These are phyloP conservation scores for Trichomonascaceae sp. DNA, from an alignment of 1,139 yeast genomes.

Conservation along the genomic window DNA sequence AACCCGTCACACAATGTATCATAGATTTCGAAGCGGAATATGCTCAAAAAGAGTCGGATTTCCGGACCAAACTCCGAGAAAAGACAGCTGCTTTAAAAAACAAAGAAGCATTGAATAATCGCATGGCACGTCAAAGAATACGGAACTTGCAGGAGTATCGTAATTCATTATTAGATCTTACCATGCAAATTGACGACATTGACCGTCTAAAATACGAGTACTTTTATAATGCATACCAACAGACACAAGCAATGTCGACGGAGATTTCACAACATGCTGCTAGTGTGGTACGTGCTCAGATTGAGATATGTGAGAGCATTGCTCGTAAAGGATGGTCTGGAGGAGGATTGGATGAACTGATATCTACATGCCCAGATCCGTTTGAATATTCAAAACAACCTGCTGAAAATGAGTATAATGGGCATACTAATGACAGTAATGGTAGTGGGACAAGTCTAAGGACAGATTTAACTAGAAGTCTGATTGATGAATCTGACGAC, in stretches of 20 bases:
- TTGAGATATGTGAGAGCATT: conserved; percentile 72
- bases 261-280: conserved; percentile 53
- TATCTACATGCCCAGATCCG: conserved; percentile 39
- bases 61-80: conserved; percentile 50
- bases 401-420: conserved; percentile 12
- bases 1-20: conserved; percentile 41
- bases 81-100: conserved; percentile 47
- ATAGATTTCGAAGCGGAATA: conserved; percentile 19
- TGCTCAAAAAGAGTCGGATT: conserved; percentile 44
- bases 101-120: conserved; percentile 52
- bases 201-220: conserved; percentile 71
- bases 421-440: not conserved
- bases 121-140: conserved; percentile 37
- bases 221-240: conserved; percentile 52
- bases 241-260: conserved; percentile 55
- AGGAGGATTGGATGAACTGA: conserved; percentile 69
- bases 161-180: conserved; percentile 57
- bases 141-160: conserved; percentile 39
- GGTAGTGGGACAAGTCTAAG: not conserved
- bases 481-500: not conserved
- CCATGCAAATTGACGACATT: conserved; percentile 70
- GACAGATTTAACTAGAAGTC: not conserved
- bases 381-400: conserved; percentile 25
- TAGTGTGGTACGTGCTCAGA: conserved; percentile 66
- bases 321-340: conserved; percentile 86